Conservation (phyloP, 2,329 filamentous ascomycete species). For the Verruconis gallopava region DNA sequence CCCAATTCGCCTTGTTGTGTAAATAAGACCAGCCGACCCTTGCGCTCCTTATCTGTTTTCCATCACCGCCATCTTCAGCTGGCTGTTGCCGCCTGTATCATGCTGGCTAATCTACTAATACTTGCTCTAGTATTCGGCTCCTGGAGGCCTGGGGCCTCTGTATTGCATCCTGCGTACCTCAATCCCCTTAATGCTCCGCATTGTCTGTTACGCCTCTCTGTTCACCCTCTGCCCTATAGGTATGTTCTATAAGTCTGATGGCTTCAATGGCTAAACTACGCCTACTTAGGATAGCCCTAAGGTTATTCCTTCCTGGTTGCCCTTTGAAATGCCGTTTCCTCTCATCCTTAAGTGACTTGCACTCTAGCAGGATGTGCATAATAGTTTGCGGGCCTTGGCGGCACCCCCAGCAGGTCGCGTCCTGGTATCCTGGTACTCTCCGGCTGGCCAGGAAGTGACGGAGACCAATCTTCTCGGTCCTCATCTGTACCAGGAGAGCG, state of each 20-base stretch:
- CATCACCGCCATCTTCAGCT: neutral
- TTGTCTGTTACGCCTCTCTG: neutral
- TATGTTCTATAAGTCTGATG: slow-evolving; percentile 8
- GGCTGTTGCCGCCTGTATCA: neutral
- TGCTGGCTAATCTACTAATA: neutral
- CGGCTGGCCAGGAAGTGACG: slow-evolving; percentile 19
- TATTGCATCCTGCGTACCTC: neutral
- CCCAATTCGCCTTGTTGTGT: slow-evolving; percentile 3
- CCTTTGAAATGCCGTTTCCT: slow-evolving; percentile 12
- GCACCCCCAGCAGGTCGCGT: too few relatives aligned
- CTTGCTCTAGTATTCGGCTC: neutral
- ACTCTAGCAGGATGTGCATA: slow-evolving; percentile 21
- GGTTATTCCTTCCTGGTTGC: slow-evolving; percentile 13
- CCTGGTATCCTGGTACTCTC: slow-evolving; percentile 20
- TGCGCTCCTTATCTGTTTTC: neutral
- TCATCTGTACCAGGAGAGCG: slow-evolving; percentile 18
- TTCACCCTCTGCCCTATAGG: neutral
- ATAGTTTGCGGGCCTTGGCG: slow-evolving; percentile 18
- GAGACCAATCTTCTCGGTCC: slow-evolving; percentile 18
- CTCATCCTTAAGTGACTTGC: slow-evolving; percentile 17
- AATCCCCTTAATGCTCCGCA: neutral
- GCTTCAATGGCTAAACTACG: slow-evolving; percentile 13
- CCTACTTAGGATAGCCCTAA: slow-evolving; percentile 12
- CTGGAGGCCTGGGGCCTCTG: neutral
- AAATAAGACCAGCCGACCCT: slow-evolving; percentile 4